phyloP scores from a whole-genome alignment of 192 early-diverging fungal genomes.

The Bifiguratus adelaidae region DNA sequence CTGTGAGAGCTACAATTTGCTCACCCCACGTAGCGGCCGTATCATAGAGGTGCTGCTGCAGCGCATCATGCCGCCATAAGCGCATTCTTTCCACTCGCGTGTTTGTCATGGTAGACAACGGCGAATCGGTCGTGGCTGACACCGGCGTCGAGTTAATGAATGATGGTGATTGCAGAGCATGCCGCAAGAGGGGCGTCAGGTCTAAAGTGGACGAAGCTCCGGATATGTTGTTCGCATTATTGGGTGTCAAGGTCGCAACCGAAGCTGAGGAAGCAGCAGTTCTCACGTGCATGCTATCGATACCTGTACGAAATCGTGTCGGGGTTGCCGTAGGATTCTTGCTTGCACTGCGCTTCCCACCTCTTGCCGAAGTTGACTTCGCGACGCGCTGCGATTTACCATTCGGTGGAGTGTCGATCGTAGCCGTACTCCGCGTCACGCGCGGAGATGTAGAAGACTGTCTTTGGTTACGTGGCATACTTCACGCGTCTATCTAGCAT shows the following conservation, averaged over 20 bases:
- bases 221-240: not conserved
- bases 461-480: no score
- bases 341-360: no score
- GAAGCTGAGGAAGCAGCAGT: not conserved
- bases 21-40: constrained; percentile 59
- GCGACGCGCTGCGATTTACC: no score
- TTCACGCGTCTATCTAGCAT: no score
- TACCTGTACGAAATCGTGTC: not conserved
- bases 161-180: not conserved
- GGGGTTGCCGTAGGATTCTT: not conserved
- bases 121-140: not conserved
- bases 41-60: constrained; percentile 32
- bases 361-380: no score
- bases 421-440: no score
- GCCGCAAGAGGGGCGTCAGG: not conserved
- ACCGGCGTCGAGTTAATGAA: not conserved
- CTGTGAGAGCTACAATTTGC: constrained; percentile 45
- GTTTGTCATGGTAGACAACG: not conserved
- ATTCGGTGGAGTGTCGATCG: no score
- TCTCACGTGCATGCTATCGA: no score
- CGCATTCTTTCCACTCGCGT: constrained; percentile 31
- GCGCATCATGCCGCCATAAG: constrained; percentile 37
- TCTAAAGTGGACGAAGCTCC: not conserved
- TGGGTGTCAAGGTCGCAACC: not conserved
- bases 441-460: no score